These are phyloP conservation scores for Cercophora scortea DNA, from an alignment of 495 filamentous ascomycete species.

Conservation along the genomic window DNA sequence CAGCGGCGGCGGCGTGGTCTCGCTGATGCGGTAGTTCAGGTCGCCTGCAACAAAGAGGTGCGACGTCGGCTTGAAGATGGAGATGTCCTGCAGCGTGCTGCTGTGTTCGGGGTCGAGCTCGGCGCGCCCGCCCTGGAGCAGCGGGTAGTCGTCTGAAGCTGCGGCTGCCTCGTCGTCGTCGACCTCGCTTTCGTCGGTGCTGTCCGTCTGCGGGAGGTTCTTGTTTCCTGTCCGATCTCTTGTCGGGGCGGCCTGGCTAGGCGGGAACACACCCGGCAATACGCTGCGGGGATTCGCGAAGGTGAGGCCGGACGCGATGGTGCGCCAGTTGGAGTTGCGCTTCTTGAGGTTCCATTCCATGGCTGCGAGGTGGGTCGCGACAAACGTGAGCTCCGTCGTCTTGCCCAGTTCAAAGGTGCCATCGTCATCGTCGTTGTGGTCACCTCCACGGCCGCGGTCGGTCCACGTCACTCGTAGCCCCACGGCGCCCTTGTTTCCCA, in stretches of 20 bases:
- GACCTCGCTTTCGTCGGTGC: slow-evolving; percentile 12
- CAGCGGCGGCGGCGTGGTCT: slow-evolving; percentile 44
- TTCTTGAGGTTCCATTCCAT: slow-evolving; percentile 65
- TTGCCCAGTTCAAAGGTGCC: slow-evolving; percentile 11
- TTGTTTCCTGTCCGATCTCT: slow-evolving; percentile 15
- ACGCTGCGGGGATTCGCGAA: slow-evolving; percentile 47
- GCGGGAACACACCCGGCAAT: slow-evolving; percentile 15
- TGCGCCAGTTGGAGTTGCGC: slow-evolving; percentile 79
- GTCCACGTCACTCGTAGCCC: slow-evolving; percentile 58
- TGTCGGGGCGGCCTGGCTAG: slow-evolving; percentile 1
- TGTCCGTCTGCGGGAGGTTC: not conserved
- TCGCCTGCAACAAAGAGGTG: slow-evolving; percentile 84
- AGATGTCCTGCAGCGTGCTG: slow-evolving; percentile 26
- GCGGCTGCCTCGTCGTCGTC: slow-evolving; percentile 15
- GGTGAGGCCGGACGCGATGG: slow-evolving; percentile 68
- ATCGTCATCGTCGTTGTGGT: not conserved
- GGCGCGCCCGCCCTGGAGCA: not conserved
- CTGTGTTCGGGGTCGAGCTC: slow-evolving; percentile 3
- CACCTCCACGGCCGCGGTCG: slow-evolving; percentile 7
- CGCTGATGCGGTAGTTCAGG: slow-evolving; percentile 84
- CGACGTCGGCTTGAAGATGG: slow-evolving; percentile 64
- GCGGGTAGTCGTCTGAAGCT: slow-evolving; percentile 5
- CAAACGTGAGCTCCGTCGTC: slow-evolving; percentile 64
- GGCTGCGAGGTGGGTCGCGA: slow-evolving; percentile 82
- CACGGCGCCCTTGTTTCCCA: slow-evolving; percentile 94